phyloP scores from a whole-genome alignment of 257 asterid species.

The Craterostigma plantagineum region DNA sequence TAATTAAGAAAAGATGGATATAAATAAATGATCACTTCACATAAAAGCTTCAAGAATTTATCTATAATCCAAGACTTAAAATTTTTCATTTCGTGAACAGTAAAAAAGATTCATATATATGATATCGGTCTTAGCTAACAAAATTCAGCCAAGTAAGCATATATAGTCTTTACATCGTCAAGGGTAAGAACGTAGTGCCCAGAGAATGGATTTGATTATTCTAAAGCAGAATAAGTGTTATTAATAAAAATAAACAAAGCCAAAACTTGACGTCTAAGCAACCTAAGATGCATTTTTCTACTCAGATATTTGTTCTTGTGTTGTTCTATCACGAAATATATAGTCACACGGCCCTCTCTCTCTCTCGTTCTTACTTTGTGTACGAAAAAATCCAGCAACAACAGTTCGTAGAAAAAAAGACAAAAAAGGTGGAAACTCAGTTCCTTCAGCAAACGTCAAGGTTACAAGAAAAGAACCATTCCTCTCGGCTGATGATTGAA shows the following conservation, averaged over 20 bases:
- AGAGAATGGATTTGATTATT: slow-evolving; percentile 13
- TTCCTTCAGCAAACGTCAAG: slow-evolving; percentile 20
- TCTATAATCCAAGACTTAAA: no score
- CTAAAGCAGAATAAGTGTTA: slow-evolving; percentile 10
- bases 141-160: no score
- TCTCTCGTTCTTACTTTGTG: no score
- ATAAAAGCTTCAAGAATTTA: no score
- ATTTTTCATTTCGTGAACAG: no score
- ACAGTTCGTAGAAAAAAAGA: slow-evolving; percentile 6
- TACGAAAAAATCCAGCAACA: slow-evolving; percentile 3
- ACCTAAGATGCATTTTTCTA: slow-evolving; percentile 18
- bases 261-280: slow-evolving; percentile 88
- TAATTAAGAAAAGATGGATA: no score
- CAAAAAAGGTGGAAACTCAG: slow-evolving; percentile 6
- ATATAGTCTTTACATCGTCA: no score
- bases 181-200: no score
- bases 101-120: no score
- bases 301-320: slow-evolving; percentile 10
- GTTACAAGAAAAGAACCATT: slow-evolving; percentile 8
- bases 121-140: neutral
- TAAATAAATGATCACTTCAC: no score
- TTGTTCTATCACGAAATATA: slow-evolving; percentile 21
- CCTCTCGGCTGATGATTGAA: slow-evolving; percentile 9
- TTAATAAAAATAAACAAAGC: slow-evolving; percentile 16
- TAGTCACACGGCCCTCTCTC: slow-evolving; percentile 14